These are phyloP conservation scores for Dissophora ornata DNA, from an alignment of 192 early-diverging fungal genomes.

Conservation along the genomic window DNA sequence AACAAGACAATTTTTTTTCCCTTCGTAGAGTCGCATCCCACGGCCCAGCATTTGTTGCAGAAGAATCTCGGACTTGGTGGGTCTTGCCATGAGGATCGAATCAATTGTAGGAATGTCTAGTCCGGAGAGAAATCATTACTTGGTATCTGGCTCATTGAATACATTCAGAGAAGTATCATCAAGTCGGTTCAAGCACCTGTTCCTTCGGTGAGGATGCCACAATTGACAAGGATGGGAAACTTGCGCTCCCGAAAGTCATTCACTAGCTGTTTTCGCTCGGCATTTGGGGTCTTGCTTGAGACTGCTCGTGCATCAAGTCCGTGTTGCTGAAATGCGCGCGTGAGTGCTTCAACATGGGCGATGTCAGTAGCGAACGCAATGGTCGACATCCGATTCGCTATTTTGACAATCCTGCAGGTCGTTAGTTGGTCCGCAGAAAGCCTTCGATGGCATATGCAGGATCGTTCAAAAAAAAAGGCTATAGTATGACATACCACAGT, in stretches of 20 bases:
- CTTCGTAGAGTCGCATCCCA: constrained; percentile 72
- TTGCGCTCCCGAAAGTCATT: constrained; percentile 61
- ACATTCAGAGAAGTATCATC: neutral
- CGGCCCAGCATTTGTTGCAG: constrained; percentile 95
- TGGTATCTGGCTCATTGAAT: neutral
- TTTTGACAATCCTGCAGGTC: neutral
- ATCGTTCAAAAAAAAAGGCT: no score
- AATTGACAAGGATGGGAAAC: constrained; percentile 85
- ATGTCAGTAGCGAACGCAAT: constrained; percentile 89
- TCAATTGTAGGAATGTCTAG: constrained; percentile 89
- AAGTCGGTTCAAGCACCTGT: constrained; percentile 49
- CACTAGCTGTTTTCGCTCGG: constrained; percentile 65
- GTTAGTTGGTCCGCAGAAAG: neutral
- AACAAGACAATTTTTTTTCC: constrained; percentile 79
- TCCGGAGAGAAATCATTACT: neutral
- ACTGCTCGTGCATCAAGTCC: constrained; percentile 61
- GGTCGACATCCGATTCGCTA: constrained; percentile 58
- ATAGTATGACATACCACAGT: neutral
- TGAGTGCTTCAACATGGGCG: constrained; percentile 70
- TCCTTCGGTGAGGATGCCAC: constrained; percentile 71
- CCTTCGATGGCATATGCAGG: no score
- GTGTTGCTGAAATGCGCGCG: constrained; percentile 57
- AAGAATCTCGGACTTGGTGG: constrained; percentile 79
- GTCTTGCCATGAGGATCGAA: constrained; percentile 85
- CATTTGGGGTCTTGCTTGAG: constrained; percentile 60